Conservation (phyloP, 1,284 basidiomycete genomes). For the Apiotrichum domesticum region DNA sequence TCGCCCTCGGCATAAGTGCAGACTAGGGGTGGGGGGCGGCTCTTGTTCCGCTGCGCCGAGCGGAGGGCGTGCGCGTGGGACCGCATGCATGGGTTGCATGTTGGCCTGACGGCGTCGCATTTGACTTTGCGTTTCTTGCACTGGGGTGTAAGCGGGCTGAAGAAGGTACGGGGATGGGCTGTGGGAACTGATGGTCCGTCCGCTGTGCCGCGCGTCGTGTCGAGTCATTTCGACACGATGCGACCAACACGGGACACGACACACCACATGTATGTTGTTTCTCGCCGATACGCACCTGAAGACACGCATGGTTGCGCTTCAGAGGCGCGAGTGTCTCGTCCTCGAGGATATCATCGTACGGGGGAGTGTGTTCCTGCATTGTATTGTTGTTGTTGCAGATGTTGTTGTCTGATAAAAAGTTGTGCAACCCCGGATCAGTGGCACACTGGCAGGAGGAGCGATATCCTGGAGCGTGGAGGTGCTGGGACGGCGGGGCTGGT, state of each 20-base stretch:
- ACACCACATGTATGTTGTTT: too few species aligned
- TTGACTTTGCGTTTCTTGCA: conserved; percentile 45
- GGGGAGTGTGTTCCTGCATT: conserved; percentile 18
- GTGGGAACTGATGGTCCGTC: too few species aligned
- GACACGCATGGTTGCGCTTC: conserved; percentile 43
- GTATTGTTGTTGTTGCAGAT: not conserved
- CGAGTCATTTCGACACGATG: too few species aligned
- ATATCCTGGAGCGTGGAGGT: too few species aligned
- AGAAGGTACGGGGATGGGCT: not conserved
- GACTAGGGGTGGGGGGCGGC: conserved; percentile 21
- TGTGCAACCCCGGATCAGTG: too few species aligned
- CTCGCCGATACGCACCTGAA: conserved; percentile 14
- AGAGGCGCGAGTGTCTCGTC: conserved; percentile 41
- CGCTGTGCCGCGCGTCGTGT: too few species aligned
- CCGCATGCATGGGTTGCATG: conserved; percentile 39
- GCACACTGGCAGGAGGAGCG: too few species aligned
- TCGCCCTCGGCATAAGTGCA: conserved; percentile 38
- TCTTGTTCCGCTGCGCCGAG: conserved; percentile 35
- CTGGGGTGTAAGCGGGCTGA: conserved; percentile 8
- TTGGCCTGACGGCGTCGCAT: conserved; percentile 38
- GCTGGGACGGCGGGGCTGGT: too few species aligned
- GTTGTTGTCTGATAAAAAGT: too few species aligned
- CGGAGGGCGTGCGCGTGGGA: conserved; percentile 42
- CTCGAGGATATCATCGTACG: conserved; percentile 29
- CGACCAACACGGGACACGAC: too few species aligned